Percentiles rank a stretch among this genome's conserved stretches.
These are phyloP conservation scores for Neurospora sp. DNA, from an alignment of 495 filamentous ascomycete genomes.

Conservation along the genomic window DNA sequence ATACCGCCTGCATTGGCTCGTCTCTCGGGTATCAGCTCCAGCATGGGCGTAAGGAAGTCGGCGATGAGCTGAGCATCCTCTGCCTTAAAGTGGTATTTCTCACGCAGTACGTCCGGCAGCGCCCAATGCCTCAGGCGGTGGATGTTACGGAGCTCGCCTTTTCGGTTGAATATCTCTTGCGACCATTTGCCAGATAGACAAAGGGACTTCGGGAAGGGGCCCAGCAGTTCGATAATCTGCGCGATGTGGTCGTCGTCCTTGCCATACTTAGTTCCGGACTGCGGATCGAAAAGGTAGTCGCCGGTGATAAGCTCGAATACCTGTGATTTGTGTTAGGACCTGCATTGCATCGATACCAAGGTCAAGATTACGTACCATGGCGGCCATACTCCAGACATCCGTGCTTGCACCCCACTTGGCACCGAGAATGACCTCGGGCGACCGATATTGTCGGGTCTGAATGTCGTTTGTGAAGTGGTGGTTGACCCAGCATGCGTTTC, in stretches of 20 bases:
- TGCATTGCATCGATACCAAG: neutral
- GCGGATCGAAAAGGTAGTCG: conserved; percentile 97
- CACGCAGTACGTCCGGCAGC: conserved; percentile 80
- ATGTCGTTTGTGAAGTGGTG: conserved; percentile 99
- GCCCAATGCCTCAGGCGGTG: conserved; percentile 96
- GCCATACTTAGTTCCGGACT: conserved; percentile 97
- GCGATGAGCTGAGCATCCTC: conserved; percentile 69
- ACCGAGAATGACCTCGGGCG: conserved; percentile 92
- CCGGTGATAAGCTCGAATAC: conserved; percentile 96
- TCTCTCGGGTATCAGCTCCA: conserved; percentile 77
- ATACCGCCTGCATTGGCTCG: conserved; percentile 95
- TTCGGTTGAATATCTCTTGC: conserved; percentile 97
- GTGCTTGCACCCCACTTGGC: conserved; percentile 98
- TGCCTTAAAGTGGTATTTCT: conserved; percentile 90
- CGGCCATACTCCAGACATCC: conserved; percentile 99
- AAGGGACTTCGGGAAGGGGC: conserved; percentile 83
- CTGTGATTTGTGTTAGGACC: conserved; percentile 31
- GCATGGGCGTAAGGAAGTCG: conserved; percentile 86
- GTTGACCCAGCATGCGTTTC: conserved; percentile 96
- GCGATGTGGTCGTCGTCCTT: conserved; percentile 99
- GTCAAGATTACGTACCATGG: conserved; percentile 60
- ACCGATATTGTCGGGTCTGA: conserved; percentile 94
- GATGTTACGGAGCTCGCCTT: conserved; percentile 96
- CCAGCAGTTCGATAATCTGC: conserved; percentile 96
- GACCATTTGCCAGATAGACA: conserved; percentile 92